Base-by-base conservation (phyloP, 2,329 filamentous ascomycete genomes). In the Fusarium guadeloupense region DNA sequence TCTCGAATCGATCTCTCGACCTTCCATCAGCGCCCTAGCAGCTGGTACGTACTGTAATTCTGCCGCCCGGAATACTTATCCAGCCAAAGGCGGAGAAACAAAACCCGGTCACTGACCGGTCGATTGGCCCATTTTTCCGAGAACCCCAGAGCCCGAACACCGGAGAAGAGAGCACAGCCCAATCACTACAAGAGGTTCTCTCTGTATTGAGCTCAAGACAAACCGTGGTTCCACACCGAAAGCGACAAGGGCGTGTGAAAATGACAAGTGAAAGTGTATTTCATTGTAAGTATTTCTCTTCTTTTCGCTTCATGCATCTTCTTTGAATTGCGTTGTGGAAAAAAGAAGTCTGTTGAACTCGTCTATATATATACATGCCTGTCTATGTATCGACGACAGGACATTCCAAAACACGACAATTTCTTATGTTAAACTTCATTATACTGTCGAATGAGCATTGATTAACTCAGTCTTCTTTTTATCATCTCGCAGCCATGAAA, bases 401-500 rank as follows among this genome's bases (percentile, higher is more conserved):
- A 30, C 13, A 31, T 28, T 33, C 35, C 30, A 44, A 63, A 55
- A 51, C 46, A 31, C 25, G 26, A 19, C 41, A 35, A 20, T 55
- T 41, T 52, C 33, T 44, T 41, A 42, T 45, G 16, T 26, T 26
- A 30, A 35, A 35, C 38, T 59, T 28, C 40, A 53, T 21, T 20
- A 34, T 46, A 46, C 26, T 26, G 37, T 28, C 44, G 38, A 43
- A 62, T 43, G 48, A 57, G 30, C 44, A 69, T 74, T 83, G 86
- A 70, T 83, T 92, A 66, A 92, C 88, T 25, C 35, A 28, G 39
- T 53, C 21, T 21, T 34, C 37, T 41, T 43, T 50, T 31, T 41
- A 54, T 40, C 45, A 54, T 40, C 45, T 73, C 47, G 72, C 77
- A 84, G 84, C 75, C 66, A 91, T 90, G 88, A 91, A 87, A 80